A percentile compares a stretch with the other conserved stretches of the same genome.
These are phyloP conservation scores for Paecilomyces variotii DNA, from an alignment of 2,329 filamentous ascomycete genomes.

Conservation along the genomic window DNA sequence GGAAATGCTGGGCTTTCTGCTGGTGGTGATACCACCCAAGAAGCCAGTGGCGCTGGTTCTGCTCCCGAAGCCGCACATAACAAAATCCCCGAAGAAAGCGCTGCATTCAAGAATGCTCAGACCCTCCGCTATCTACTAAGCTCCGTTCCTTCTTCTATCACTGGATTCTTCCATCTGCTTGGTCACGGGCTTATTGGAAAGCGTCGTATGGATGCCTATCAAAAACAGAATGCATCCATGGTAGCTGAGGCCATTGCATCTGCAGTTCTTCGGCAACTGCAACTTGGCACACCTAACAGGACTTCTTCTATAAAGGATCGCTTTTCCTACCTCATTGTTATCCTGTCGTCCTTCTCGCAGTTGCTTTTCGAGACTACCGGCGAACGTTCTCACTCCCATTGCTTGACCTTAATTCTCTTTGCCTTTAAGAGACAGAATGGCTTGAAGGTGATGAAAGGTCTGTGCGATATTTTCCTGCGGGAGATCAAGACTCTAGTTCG, in stretches of 20 bases:
- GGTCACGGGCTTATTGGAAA: slow-evolving; percentile 74
- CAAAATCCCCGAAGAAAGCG: slow-evolving; percentile 20
- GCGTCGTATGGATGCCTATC: slow-evolving; percentile 58
- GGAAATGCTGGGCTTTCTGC: slow-evolving; percentile 8
- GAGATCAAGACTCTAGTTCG: slow-evolving; percentile 46
- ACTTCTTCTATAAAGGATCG: slow-evolving; percentile 50
- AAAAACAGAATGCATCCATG: slow-evolving; percentile 52
- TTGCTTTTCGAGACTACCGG: slow-evolving; percentile 62
- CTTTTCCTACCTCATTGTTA: slow-evolving; percentile 74
- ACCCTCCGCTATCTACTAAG: slow-evolving; percentile 69
- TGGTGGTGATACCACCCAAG: not conserved
- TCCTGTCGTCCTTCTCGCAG: slow-evolving; percentile 68
- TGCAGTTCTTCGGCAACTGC: slow-evolving; percentile 60
- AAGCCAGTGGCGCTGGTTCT: slow-evolving; percentile 9
- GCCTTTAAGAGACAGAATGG: slow-evolving; percentile 80
- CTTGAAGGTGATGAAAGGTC: slow-evolving; percentile 62
- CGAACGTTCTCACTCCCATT: slow-evolving; percentile 44
- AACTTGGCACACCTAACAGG: slow-evolving; percentile 39
- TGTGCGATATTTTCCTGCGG: slow-evolving; percentile 61
- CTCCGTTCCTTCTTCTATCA: slow-evolving; percentile 70
- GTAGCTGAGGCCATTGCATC: slow-evolving; percentile 64
- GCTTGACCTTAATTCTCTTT: slow-evolving; percentile 66
- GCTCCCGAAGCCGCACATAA: slow-evolving; percentile 10
- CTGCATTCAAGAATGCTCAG: slow-evolving; percentile 66
- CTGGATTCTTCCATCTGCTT: slow-evolving; percentile 75